A percentile compares a stretch with the other conserved stretches of the same genome.
phyloP scores from a whole-genome alignment of 495 filamentous ascomycete genomes.

The Niebla homalea region DNA sequence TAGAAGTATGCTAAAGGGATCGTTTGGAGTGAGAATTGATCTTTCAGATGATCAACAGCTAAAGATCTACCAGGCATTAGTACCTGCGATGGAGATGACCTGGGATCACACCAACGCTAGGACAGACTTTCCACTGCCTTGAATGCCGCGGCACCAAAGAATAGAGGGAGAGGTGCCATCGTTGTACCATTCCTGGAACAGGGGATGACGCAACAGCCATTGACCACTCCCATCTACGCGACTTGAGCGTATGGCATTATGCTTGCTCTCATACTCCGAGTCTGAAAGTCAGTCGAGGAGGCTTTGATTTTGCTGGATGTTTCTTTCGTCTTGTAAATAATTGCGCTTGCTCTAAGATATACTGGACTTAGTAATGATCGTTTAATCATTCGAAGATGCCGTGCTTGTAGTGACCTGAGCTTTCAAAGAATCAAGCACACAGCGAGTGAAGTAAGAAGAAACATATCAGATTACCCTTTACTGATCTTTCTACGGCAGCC shows the following conservation, averaged over 20 bases:
- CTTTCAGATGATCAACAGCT: slow-evolving; percentile 2
- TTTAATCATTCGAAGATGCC: background rate
- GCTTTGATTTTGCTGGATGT: background rate
- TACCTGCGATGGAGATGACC: background rate
- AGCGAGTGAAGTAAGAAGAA: too few species aligned
- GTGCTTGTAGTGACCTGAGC: background rate
- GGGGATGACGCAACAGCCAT: slow-evolving; percentile 3
- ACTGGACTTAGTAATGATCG: too few species aligned
- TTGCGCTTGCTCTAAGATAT: background rate
- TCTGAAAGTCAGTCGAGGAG: slow-evolving; percentile 7
- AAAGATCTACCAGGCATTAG: slow-evolving; percentile 2
- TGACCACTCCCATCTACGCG: slow-evolving; percentile 6
- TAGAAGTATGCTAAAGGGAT: slow-evolving; percentile 1
- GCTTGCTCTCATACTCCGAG: background rate
- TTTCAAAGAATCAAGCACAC: too few species aligned
- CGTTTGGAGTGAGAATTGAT: background rate
- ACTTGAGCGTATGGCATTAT: background rate
- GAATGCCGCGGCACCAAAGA: slow-evolving; percentile 8
- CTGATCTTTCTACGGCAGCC: background rate
- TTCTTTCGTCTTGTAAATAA: background rate
- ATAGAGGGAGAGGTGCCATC: background rate
- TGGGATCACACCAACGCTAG: slow-evolving; percentile 1
- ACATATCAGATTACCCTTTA: background rate
- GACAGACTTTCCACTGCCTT: slow-evolving; percentile 8
- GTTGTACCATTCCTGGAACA: slow-evolving; percentile 4